phyloP scores from a whole-genome alignment of 306 rosid genomes.

The Amphicarpaea edgeworthii region DNA sequence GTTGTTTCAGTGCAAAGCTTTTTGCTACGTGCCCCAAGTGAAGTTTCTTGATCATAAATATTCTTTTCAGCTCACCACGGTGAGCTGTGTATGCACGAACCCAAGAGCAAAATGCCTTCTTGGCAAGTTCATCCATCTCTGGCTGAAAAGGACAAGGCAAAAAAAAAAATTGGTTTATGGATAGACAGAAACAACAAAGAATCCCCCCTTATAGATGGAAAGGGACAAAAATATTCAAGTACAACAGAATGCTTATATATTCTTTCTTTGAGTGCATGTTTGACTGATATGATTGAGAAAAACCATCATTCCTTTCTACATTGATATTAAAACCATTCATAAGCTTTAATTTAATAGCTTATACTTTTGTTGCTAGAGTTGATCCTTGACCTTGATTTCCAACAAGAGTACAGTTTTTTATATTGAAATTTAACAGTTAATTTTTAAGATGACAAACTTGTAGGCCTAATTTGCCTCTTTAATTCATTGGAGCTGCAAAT shows the following conservation, averaged over 20 bases:
- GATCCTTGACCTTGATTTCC: background rate
- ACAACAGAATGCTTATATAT: constrained; percentile 4
- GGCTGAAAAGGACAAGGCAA: constrained; percentile 59
- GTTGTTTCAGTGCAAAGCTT: constrained; percentile 88
- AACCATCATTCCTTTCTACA: constrained; percentile 3
- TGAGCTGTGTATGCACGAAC: constrained; percentile 93
- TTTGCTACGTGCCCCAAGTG: constrained; percentile 96
- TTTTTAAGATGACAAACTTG: background rate
- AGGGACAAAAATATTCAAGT: background rate
- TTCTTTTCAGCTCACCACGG: constrained; percentile 82
- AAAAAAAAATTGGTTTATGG: constrained; percentile 7
- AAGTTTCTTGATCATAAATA: constrained; percentile 90
- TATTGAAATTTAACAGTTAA: background rate
- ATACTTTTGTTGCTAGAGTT: constrained; percentile 1
- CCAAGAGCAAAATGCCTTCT: constrained; percentile 86
- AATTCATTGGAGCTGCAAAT: background rate
- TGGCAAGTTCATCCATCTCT: constrained; percentile 66
- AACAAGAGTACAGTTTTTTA: background rate
- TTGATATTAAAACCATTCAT: constrained; percentile 2
- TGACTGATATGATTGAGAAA: background rate
- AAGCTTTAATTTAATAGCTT: background rate
- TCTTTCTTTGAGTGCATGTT: background rate
- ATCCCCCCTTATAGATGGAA: background rate
- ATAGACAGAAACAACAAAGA: constrained; percentile 28
- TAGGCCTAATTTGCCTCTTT: background rate